A percentile compares a stretch with the other conserved stretches of the same genome.
Evolutionary conservation across 2,329 filamentous ascomycete genomes (phyloP).

Genomic region (Graphiopsis chlorocephala): DNA sequence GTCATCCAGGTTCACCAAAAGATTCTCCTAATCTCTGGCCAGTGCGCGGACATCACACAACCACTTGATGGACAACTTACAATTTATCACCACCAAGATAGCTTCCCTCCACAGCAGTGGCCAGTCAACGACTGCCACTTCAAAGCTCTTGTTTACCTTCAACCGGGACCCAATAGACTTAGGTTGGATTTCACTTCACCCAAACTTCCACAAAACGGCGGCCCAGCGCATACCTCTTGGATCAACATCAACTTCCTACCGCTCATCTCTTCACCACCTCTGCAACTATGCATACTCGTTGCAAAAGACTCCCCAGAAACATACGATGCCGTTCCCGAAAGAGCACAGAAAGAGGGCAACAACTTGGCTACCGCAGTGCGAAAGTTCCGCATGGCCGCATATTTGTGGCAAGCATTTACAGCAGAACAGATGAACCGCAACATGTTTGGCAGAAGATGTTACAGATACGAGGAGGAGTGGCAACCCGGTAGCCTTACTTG

Average conservation of each 20-base stretch:
- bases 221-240: slow-evolving; percentile 73
- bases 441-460: slow-evolving; percentile 78
- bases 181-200: slow-evolving; percentile 82
- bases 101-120: slow-evolving; percentile 79
- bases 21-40: slow-evolving; percentile 75
- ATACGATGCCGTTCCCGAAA: slow-evolving; percentile 77
- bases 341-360: slow-evolving; percentile 77
- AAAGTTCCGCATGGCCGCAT: slow-evolving; percentile 93
- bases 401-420: slow-evolving; percentile 96
- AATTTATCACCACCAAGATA: slow-evolving; percentile 78
- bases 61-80: slow-evolving; percentile 75
- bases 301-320: slow-evolving; percentile 84
- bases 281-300: slow-evolving; percentile 84
- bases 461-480: slow-evolving; percentile 95
- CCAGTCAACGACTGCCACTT: slow-evolving; percentile 87
- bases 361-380: slow-evolving; percentile 73
- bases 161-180: slow-evolving; percentile 83
- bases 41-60: slow-evolving; percentile 71
- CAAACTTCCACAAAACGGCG: slow-evolving; percentile 69
- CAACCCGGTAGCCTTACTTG: slow-evolving; percentile 75
- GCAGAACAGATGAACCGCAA: slow-evolving; percentile 94
- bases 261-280: slow-evolving; percentile 70
- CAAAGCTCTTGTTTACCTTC: slow-evolving; percentile 86
- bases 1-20: slow-evolving; percentile 78
- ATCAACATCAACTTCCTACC: slow-evolving; percentile 85